Evolutionary conservation across 371 early-diverging fungal species (phyloP), one percentile per base, ranked within the genome.

Genomic region (Blyttiomyces sp.): DNA sequence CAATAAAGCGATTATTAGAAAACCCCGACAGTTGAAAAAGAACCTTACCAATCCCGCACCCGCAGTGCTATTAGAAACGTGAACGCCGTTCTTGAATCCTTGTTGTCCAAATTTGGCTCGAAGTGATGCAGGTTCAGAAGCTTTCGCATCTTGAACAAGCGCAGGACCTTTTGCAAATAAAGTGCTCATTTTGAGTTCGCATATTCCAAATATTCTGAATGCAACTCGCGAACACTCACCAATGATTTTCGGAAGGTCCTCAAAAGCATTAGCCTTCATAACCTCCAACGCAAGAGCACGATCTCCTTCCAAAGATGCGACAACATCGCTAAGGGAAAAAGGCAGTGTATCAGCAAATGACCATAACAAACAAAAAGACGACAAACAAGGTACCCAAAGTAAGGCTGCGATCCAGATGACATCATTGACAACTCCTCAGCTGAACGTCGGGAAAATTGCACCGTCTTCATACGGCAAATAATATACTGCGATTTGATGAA

Each of bases 391-490:
- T 21, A 65, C 65, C 51, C 54, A 50, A 65, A 65, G 24, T 54
- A 43, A 6, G 57, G 49, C 21, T 65, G 43, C 0, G 34, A 43
- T 2, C 55, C 49, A 28, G 30, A 43, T 11, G 44, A 17, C 17
- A 39, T 34, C 26, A 59, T 33, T 13, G 45, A 34, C 16, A 69
- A 33, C 4, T 63, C 53, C 24, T 64, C 61, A 4, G 68, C 63
- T 31, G 60, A 23, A n/a, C 45, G 26, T 2, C 59, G n/a, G 4
- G 53, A 19, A 2, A 59, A 1, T 32, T 50, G 19, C 13, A 70
- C 32, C 74, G 76, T 73, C 30, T 72, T 43, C 55, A 68, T 13
- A 19, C 68, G 60, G 55, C 63, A 62, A 27, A 73, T 54, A 0
- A 59, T 59, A 48, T 74, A 79, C 23, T 63, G 49, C 16, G 69